These are phyloP conservation scores for Kodamaea suecica DNA, from an alignment of 1,139 yeast species.

Conservation along the genomic window DNA sequence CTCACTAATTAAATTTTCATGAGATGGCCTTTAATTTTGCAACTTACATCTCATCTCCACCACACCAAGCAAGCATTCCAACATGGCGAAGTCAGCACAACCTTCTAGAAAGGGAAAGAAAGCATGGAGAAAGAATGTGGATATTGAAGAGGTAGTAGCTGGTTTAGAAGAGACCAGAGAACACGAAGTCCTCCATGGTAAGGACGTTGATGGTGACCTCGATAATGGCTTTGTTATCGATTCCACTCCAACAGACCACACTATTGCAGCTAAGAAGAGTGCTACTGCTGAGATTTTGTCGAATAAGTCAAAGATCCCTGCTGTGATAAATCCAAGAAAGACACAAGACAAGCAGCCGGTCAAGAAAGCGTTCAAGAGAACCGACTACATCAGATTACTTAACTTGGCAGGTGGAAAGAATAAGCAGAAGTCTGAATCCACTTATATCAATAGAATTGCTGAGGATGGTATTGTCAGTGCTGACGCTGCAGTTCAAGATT, in stretches of 20 bases:
- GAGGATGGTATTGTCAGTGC: slow-evolving; percentile 60
- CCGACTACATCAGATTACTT: slow-evolving; percentile 68
- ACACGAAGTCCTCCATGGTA: slow-evolving; percentile 64
- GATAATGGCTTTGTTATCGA: slow-evolving; percentile 71
- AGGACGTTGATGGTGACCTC: slow-evolving; percentile 46
- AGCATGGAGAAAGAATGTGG: slow-evolving; percentile 96
- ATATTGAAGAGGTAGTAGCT: slow-evolving; percentile 70
- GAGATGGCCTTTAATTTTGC: not conserved
- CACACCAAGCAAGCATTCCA: not conserved
- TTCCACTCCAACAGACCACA: slow-evolving; percentile 11
- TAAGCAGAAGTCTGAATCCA: slow-evolving; percentile 45
- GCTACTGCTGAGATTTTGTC: slow-evolving; percentile 75
- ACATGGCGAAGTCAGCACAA: slow-evolving; percentile 36
- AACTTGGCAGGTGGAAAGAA: slow-evolving; percentile 70
- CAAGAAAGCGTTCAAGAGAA: slow-evolving; percentile 48
- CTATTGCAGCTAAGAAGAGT: slow-evolving; percentile 37
- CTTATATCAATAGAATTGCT: slow-evolving; percentile 50
- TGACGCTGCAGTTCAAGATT: slow-evolving; percentile 52
- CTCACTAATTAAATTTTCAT: not conserved
- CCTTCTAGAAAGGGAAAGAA: slow-evolving; percentile 87
- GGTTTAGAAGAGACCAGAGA: slow-evolving; percentile 70
- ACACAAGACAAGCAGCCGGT: slow-evolving; percentile 14
- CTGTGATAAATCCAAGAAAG: slow-evolving; percentile 43
- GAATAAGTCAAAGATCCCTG: slow-evolving; percentile 76
- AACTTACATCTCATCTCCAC: not conserved